A percentile compares a stretch with the other conserved stretches of the same genome.
Conservation (phyloP, 1,284 basidiomycete genomes). For the Gastroboletus turbinatus region DNA sequence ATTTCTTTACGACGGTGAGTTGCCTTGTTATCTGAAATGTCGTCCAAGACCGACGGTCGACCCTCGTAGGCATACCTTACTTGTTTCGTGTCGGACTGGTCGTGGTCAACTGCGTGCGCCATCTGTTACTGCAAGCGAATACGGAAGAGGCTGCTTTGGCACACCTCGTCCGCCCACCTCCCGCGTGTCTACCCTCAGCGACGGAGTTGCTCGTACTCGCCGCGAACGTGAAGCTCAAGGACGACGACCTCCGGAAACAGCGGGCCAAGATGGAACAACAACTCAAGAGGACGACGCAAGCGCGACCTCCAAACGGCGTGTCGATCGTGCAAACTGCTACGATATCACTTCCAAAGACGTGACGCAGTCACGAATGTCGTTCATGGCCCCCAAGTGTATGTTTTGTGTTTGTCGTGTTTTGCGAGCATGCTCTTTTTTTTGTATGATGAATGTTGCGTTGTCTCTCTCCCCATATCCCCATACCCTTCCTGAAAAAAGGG, state of each 20-base stretch:
- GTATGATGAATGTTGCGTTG: slow-evolving; percentile 5
- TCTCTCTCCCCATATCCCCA: background rate
- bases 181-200: slow-evolving; percentile 50
- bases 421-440: slow-evolving; percentile 12
- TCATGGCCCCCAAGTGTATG: background rate
- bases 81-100: slow-evolving; percentile 80
- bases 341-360: slow-evolving; percentile 33
- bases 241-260: slow-evolving; percentile 79
- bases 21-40: background rate
- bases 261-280: slow-evolving; percentile 70
- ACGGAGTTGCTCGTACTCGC: slow-evolving; percentile 66
- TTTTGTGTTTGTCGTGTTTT: slow-evolving; percentile 10
- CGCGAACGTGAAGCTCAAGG: slow-evolving; percentile 70
- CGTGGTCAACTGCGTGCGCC: slow-evolving; percentile 65
- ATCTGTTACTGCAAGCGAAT: slow-evolving; percentile 52
- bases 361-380: slow-evolving; percentile 2
- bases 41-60: slow-evolving; percentile 5
- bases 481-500: background rate
- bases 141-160: slow-evolving; percentile 51
- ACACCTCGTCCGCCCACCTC: slow-evolving; percentile 52
- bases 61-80: slow-evolving; percentile 66
- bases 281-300: slow-evolving; percentile 57
- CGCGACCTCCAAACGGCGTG: slow-evolving; percentile 31
- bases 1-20: slow-evolving; percentile 80
- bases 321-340: slow-evolving; percentile 25